Base-by-base conservation (phyloP, 2,329 filamentous ascomycete species). In the Coleophoma crateriformis region DNA sequence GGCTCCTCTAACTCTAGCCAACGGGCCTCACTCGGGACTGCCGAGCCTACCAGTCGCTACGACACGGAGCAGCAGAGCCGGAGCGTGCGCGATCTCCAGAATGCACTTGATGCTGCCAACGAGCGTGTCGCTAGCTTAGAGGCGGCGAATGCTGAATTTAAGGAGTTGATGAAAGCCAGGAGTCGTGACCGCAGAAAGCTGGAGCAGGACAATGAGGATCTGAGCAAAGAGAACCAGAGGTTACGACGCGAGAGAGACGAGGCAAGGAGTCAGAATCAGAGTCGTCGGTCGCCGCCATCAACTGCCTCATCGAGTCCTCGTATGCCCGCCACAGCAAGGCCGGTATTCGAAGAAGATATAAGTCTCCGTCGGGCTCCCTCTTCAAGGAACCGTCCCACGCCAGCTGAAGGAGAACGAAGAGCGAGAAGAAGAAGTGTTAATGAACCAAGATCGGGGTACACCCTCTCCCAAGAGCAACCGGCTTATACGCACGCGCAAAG, bases 21-120 rank as follows among this genome's bases (percentile, higher is more conserved):
- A 40, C 55, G 59, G 43, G 60, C 59, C 14, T 60, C 58, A 17
- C 38, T 59, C 15, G 59, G 57, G n/a, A 53, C 51, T 19, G 51
- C 51, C 42, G 52, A 42, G 45, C 41, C 39, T 22, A 42, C 50
- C 19, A 45, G 58, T 17, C 12, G 12, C 35, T 38, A 38, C 35
- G 15, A 38, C 15, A 50, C 56, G 14, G 43, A 57, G 14, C 46
- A 51, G n/a, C 59, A 61, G 42, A 48, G 58, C 17, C 51, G 52
- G 22, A 56, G 52, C 42, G 48, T 58, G 6, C 47, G 40, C 13
- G 56, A 54, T 5, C 37, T 60, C 1, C 52, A 54, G 49, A 57
- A 63, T 50, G 61, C 61, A 3, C 55, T 61, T 19, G 51, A 56
- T 40, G 53, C 58, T 10, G 58, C 59, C 15, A 52, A 61, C 34